These are phyloP conservation scores for Plantago rigida DNA, from an alignment of 305 asterid species.

Conservation along the genomic window DNA sequence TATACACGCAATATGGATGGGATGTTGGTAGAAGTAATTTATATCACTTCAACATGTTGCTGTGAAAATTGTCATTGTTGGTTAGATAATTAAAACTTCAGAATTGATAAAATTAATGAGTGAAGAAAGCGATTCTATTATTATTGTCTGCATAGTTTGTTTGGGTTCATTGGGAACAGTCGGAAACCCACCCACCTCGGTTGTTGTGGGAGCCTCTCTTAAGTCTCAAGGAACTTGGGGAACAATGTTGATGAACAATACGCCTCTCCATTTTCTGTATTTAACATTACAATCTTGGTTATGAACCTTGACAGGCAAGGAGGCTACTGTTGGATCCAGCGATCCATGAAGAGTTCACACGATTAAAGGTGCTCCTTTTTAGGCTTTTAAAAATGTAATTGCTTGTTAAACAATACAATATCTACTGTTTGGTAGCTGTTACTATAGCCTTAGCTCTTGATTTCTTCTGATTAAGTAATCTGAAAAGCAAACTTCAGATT, in stretches of 20 bases:
- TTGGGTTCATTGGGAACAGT: too few species aligned
- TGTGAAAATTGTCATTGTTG: background rate
- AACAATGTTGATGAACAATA: background rate
- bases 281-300: slow-evolving; percentile 15
- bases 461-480: background rate
- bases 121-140: background rate
- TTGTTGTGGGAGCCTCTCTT: too few species aligned
- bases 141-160: background rate
- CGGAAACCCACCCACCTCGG: too few species aligned
- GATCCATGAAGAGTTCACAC: slow-evolving; percentile 83
- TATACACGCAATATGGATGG: background rate
- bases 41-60: background rate
- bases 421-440: slow-evolving; percentile 12
- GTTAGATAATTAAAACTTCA: background rate
- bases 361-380: slow-evolving; percentile 56
- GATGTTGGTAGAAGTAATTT: background rate
- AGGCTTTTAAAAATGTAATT: slow-evolving; percentile 13
- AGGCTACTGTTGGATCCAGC: slow-evolving; percentile 48
- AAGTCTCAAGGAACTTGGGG: too few species aligned
- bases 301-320: slow-evolving; percentile 55
- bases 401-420: background rate
- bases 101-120: too few species aligned
- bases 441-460: background rate
- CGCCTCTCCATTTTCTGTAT: slow-evolving; percentile 6
- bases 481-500: too few species aligned